phyloP scores from a whole-genome alignment of 179 eudicot species.

The Spergularia azorica region DNA sequence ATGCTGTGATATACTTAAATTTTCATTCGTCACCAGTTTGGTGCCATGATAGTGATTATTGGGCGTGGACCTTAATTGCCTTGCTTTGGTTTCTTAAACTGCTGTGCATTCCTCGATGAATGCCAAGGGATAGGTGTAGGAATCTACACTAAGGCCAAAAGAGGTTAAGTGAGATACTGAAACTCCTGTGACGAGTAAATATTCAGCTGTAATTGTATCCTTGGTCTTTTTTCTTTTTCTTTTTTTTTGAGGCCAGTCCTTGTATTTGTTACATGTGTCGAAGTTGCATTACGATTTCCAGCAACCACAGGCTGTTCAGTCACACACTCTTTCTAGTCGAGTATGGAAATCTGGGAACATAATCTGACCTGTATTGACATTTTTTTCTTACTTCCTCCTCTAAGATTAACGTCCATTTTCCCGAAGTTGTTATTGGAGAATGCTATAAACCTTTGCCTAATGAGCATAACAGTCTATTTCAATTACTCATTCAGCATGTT shows the following conservation, averaged over 20 bases:
- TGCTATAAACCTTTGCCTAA: background rate
- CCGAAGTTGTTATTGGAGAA: background rate
- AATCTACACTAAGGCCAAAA: background rate
- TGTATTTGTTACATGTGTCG: background rate
- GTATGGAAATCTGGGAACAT: background rate
- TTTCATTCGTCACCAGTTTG: conserved; percentile 2
- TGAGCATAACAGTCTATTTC: background rate
- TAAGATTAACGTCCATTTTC: background rate
- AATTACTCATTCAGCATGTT: no score
- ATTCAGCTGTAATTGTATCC: no score
- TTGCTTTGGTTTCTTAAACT: conserved; percentile 4
- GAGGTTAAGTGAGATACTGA: background rate
- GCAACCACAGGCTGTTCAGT: background rate
- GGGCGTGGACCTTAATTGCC: background rate
- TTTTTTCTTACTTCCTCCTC: background rate
- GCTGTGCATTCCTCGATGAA: background rate
- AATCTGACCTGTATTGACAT: background rate
- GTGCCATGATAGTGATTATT: background rate
- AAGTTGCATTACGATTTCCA: background rate
- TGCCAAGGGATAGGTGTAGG: background rate
- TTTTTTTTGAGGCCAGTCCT: no score
- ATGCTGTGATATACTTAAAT: background rate
- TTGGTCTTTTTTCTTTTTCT: no score
- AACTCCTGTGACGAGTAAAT: background rate
- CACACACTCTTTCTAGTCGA: background rate